These are phyloP conservation scores for Neurospora sp. DNA, from an alignment of 2,329 filamentous ascomycete genomes.

Conservation along the genomic window DNA sequence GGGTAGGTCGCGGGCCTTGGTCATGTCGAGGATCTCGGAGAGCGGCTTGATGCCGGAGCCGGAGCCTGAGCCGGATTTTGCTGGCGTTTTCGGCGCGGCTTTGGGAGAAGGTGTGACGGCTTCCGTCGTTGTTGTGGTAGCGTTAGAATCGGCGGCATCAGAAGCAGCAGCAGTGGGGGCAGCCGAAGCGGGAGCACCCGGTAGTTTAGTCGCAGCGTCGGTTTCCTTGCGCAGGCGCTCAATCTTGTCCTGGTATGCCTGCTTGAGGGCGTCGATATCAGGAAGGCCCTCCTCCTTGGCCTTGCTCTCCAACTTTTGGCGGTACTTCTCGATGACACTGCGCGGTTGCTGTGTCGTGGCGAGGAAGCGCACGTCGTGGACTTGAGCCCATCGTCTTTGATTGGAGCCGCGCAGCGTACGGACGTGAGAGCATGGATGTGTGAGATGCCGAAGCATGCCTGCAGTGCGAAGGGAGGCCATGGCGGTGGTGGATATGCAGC, in stretches of 20 bases:
- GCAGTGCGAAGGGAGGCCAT: conserved; percentile 41
- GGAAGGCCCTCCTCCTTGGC: conserved; percentile 61
- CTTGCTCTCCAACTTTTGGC: conserved; percentile 72
- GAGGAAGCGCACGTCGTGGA: conserved; percentile 85
- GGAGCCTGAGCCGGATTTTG: conserved; percentile 13
- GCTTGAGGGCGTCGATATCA: conserved; percentile 66
- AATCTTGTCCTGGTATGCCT: conserved; percentile 80
- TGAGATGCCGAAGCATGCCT: conserved; percentile 36
- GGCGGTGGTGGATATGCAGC: background rate
- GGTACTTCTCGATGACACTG: conserved; percentile 73
- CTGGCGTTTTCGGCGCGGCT: conserved; percentile 1
- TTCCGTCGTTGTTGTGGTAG: conserved; percentile 12
- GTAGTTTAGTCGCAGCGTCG: conserved; percentile 35
- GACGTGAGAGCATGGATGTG: conserved; percentile 17
- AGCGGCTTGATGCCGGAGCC: conserved; percentile 33
- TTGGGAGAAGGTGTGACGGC: conserved; percentile 12
- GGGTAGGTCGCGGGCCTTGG: conserved; percentile 64
- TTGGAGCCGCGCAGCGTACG: conserved; percentile 25
- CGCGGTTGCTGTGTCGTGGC: conserved; percentile 63
- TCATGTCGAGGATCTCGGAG: conserved; percentile 58
- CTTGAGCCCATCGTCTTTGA: conserved; percentile 82
- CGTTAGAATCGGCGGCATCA: conserved; percentile 12
- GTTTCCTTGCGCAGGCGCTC: conserved; percentile 57
- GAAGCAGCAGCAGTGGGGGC: conserved; percentile 6
- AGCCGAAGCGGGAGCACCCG: background rate